Percentiles rank a stretch among this genome's conserved stretches.
phyloP scores from a whole-genome alignment of 306 rosid species.

The Gastrolobium villosum region DNA sequence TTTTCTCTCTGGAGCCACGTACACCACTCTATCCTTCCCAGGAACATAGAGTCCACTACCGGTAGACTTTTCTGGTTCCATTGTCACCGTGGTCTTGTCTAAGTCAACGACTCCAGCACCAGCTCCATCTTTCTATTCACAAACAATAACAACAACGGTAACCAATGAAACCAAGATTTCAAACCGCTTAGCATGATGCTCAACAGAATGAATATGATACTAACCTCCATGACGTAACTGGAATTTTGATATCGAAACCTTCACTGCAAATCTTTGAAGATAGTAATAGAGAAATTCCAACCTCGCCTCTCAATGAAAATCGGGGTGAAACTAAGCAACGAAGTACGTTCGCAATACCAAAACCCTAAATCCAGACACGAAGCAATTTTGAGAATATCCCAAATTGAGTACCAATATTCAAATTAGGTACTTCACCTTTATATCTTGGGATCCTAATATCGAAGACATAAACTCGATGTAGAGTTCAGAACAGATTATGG shows the following conservation, averaged over 20 bases:
- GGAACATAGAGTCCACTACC: constrained; percentile 79
- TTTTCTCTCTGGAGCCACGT: constrained; percentile 74
- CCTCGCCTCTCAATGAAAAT: no score
- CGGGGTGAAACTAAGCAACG: background rate
- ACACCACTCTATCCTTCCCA: constrained; percentile 79
- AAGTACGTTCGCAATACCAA: background rate
- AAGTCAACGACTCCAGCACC: constrained; percentile 61
- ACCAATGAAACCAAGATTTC: background rate
- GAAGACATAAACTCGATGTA: no score
- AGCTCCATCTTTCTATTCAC: constrained; percentile 57
- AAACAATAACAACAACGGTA: constrained; percentile 28
- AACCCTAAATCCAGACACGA: background rate
- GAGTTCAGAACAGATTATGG: no score
- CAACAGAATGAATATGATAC: constrained; percentile 14
- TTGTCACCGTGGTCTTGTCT: constrained; percentile 59
- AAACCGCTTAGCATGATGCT: background rate
- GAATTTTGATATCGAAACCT: background rate
- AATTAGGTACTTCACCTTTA: background rate
- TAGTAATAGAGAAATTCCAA: no score
- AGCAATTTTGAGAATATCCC: background rate
- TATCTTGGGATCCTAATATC: background rate
- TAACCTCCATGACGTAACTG: constrained; percentile 47
- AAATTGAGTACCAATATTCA: background rate
- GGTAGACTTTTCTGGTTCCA: constrained; percentile 72
- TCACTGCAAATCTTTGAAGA: background rate